Percentiles rank a stretch among this genome's conserved stretches.
These are phyloP conservation scores for Vanilla planifolia DNA, from an alignment of 106 monocot species.

Conservation along the genomic window DNA sequence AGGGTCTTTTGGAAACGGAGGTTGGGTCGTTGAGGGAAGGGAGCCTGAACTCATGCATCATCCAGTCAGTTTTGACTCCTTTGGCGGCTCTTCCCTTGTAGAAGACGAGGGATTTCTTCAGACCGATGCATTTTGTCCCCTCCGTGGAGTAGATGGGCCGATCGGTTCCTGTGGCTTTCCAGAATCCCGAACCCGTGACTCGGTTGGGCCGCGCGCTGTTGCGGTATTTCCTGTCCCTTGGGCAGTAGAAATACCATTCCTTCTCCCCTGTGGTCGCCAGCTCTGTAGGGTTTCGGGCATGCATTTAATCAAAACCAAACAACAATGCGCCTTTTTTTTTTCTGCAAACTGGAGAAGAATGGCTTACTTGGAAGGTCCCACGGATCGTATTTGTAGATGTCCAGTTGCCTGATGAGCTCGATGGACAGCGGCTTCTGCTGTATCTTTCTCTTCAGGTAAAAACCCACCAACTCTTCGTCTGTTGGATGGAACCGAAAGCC, in stretches of 20 bases:
- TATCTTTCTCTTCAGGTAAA: slow-evolving; percentile 77
- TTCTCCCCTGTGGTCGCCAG: slow-evolving; percentile 86
- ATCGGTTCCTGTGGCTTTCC: slow-evolving; percentile 99
- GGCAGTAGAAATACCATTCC: slow-evolving; percentile 99
- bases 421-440: slow-evolving; percentile 69
- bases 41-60: slow-evolving; percentile 99
- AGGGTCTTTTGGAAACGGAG: slow-evolving; percentile 34
- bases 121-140: slow-evolving; percentile 83
- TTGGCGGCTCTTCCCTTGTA: slow-evolving; percentile 98
- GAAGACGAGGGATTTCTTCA: slow-evolving; percentile 99
- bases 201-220: slow-evolving; percentile 93
- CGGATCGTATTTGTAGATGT: slow-evolving; percentile 91
- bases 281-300: no score
- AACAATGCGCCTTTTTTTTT: neutral
- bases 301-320: neutral
- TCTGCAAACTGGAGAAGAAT: neutral
- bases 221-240: slow-evolving; percentile 87
- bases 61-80: slow-evolving; percentile 94
- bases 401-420: slow-evolving; percentile 83
- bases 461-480: slow-evolving; percentile 75
- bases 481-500: slow-evolving; percentile 82
- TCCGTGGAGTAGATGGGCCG: slow-evolving; percentile 92
- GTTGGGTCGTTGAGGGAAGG: slow-evolving; percentile 55
- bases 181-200: slow-evolving; percentile 90
- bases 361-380: slow-evolving; percentile 89